These are phyloP conservation scores for Leishmania mexicana DNA, from an alignment of 208 protist genomes.

Conservation along the genomic window DNA sequence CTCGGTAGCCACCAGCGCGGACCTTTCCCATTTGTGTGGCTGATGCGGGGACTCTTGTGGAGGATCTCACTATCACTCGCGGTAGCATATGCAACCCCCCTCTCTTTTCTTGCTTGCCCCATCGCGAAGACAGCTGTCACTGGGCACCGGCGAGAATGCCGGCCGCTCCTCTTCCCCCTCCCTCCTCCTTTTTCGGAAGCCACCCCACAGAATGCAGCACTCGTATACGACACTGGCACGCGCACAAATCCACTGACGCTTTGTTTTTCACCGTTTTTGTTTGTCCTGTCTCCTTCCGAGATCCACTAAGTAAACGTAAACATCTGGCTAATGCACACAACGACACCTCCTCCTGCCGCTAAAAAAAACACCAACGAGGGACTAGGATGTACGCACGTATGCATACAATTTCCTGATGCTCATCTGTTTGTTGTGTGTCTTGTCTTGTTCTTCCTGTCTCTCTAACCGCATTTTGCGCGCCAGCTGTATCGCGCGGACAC, in stretches of 20 bases:
- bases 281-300: background rate
- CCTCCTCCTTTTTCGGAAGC: background rate
- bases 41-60: background rate
- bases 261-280: background rate
- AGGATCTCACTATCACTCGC: background rate
- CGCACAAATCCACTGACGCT: background rate
- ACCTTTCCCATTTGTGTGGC: background rate
- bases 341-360: background rate
- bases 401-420: background rate
- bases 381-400: background rate
- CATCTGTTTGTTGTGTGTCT: background rate
- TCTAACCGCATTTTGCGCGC: background rate
- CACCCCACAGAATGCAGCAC: background rate
- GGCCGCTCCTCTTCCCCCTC: background rate
- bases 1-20: background rate
- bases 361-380: background rate
- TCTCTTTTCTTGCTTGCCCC: background rate
- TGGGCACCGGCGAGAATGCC: background rate
- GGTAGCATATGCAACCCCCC: background rate
- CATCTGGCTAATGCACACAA: background rate
- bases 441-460: background rate
- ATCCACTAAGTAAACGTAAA: slow-evolving; percentile 2
- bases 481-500: background rate
- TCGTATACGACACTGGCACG: background rate
- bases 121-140: background rate